Evolutionary conservation across 2,329 filamentous ascomycete genomes (phyloP), one percentile per base, ranked within the genome.

Genomic region (Escovopsis sp.): DNA sequence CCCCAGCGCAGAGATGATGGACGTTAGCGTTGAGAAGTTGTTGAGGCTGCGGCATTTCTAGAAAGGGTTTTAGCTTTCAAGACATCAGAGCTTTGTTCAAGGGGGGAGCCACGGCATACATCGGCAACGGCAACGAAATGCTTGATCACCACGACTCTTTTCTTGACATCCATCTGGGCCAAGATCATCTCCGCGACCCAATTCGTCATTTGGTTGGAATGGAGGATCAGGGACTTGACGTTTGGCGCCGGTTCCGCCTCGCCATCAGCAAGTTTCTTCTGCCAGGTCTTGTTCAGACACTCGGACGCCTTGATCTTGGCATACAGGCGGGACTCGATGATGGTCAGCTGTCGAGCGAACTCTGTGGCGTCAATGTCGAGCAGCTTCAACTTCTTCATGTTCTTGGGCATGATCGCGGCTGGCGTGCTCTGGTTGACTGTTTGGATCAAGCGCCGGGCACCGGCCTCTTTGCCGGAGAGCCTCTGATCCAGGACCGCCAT

Each of bases 161-260:
- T 93, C 68, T 91, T 94, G 47, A 95, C 84, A 58, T 98, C 91
- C 53, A 81, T 76, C 61, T 98, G 91, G 0, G 83, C 88, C 47
- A 98, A 64, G 51, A 98, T 96, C 91, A 98, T 96, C 61, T 96
- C 89, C 27, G 91, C 91, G 39, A 96, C 91, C 91, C 91, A 98
- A 58, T 96, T 98, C 6, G 91, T 98, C 70, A 98, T 79, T 61
- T 96, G 89, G 56, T 98, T 98, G 1, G 91, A 96, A 63, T 98
- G 91, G 40, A 96, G 70, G 63, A 98, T 98, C 47, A 98, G 72
- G 9, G 87, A 84, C 64, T 96, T 95, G 51, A 98, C 86, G 53
- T 98, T 96, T 1, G 86, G 77, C 9, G 91, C 88, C 30, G 88
- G 84, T 53, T 94, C 87, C 6, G 81, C 74, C 47, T 88, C 83